These are phyloP conservation scores for Ochromonas danica DNA, from an alignment of 108 stramenopile genomes.

Conservation along the genomic window DNA sequence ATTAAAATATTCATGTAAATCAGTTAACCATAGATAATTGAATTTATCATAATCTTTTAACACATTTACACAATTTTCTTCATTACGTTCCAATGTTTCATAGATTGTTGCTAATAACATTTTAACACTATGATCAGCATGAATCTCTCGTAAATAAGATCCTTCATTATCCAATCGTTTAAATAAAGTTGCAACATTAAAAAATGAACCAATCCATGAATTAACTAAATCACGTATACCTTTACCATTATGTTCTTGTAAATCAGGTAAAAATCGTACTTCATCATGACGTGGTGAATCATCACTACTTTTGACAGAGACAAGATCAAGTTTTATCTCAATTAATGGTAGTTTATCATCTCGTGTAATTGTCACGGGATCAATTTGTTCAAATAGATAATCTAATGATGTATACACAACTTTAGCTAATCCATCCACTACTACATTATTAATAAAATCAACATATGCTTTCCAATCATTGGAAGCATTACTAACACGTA, in stretches of 20 bases:
- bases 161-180: constrained; percentile 78
- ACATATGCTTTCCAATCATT: constrained; percentile 76
- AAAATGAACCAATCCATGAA: constrained; percentile 69
- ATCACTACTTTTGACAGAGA: constrained; percentile 34
- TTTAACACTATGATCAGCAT: constrained; percentile 64
- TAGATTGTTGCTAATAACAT: constrained; percentile 65
- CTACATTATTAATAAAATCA: constrained; percentile 74
- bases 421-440: constrained; percentile 69
- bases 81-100: constrained; percentile 60
- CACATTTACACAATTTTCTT: constrained; percentile 62
- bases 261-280: constrained; percentile 33
- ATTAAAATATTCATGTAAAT: constrained; percentile 65
- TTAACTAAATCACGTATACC: constrained; percentile 68
- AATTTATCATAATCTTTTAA: constrained; percentile 67
- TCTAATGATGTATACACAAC: constrained; percentile 66
- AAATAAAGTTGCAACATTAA: constrained; percentile 69
- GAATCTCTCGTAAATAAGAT: constrained; percentile 74
- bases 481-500: constrained; percentile 65
- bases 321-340: constrained; percentile 69
- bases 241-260: constrained; percentile 46
- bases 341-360: constrained; percentile 70
- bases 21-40: constrained; percentile 70
- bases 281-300: constrained; percentile 48
- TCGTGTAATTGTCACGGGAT: constrained; percentile 51
- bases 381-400: constrained; percentile 68